A percentile compares a stretch with the other conserved stretches of the same genome.
Conservation (phyloP, 371 early-diverging fungal genomes). For the Rhizopus microsporus region DNA sequence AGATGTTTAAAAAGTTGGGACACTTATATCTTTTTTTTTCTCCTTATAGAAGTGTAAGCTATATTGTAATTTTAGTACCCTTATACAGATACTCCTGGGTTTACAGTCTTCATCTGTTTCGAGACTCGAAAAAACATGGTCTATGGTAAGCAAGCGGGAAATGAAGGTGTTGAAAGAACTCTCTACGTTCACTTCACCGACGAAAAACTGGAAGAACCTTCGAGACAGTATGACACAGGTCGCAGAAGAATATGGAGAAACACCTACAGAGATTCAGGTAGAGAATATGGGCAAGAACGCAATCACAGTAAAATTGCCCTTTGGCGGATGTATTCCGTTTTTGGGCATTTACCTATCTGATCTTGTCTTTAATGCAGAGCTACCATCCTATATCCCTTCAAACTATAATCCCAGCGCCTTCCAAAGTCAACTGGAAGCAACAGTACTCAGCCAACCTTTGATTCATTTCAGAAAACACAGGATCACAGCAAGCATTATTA, state of each 20-base stretch:
- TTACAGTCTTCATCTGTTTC: constrained; percentile 64
- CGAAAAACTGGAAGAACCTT: constrained; percentile 53
- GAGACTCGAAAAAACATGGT: constrained; percentile 64
- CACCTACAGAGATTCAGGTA: constrained; percentile 52
- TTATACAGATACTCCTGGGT: constrained; percentile 65
- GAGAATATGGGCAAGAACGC: constrained; percentile 25
- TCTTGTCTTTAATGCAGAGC: constrained; percentile 64
- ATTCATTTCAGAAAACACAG: constrained; percentile 68
- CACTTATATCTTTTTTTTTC: not conserved
- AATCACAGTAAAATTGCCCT: constrained; percentile 44
- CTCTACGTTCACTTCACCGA: constrained; percentile 48
- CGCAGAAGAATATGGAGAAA: constrained; percentile 60
- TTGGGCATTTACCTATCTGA: constrained; percentile 68
- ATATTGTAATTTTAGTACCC: constrained; percentile 66
- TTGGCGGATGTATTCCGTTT: constrained; percentile 65
- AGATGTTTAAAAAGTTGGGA: too few relatives aligned
- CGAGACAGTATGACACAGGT: constrained; percentile 65
- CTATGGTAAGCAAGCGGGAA: constrained; percentile 50
- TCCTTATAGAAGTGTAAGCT: constrained; percentile 56
- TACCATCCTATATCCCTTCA: constrained; percentile 57
- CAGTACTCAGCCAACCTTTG: constrained; percentile 42
- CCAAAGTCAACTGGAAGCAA: constrained; percentile 20
- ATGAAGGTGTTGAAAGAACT: constrained; percentile 58
- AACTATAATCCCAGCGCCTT: constrained; percentile 28
- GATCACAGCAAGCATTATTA: constrained; percentile 64